Evolutionary conservation across 1,284 basidiomycete species (phyloP), one percentile per base, ranked within the genome.

Genomic region (Blastosporella zonata): DNA sequence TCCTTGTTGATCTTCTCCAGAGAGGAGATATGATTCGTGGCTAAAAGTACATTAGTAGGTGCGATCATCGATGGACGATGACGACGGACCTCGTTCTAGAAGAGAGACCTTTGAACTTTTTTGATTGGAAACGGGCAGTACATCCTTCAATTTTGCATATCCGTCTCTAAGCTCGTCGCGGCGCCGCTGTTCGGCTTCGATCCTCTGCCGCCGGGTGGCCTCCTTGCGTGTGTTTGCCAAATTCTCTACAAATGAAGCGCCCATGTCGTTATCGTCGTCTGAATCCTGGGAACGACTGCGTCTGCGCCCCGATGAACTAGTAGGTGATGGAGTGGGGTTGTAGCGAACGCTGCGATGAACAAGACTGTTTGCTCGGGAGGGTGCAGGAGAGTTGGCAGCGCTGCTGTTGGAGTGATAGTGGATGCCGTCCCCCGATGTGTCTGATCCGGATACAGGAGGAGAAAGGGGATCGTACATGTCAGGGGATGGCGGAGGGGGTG

Each of bases 31-130:
- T 89, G 82, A 62, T 83, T 83, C 25, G 86, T 87, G 20, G 87
- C 87, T 88, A 58, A 41, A 35, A 44, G 49, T 46, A 39, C 55
- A 48, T 39, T 17, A 40, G 25, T 22, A 20, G 31, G 20, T 34
- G 33, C 3, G 23, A 40, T 22, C n/a, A 47, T 28, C 28, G 42
- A 43, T 42, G 49, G 44, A 47, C 43, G 45, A 57, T 40, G 49
- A 29, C 46, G 35, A 67, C 78, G 53, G 60, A 91, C 90, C 89
- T 75, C 92, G 77, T 68, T 93, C 91, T 49, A 94, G 73, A 46
- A 93, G 69, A 23, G 83, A 87, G n/a, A 90, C 86, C 66, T 94
- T 94, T 72, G 87, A 90, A 63, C 84, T 84, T 69, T 92, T 90
- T 73, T 93, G 90, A 67, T 89, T 91, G 12, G 87, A 88, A 39